phyloP scores from a whole-genome alignment of 345 rosid genomes.

The Jatropha curcas region DNA sequence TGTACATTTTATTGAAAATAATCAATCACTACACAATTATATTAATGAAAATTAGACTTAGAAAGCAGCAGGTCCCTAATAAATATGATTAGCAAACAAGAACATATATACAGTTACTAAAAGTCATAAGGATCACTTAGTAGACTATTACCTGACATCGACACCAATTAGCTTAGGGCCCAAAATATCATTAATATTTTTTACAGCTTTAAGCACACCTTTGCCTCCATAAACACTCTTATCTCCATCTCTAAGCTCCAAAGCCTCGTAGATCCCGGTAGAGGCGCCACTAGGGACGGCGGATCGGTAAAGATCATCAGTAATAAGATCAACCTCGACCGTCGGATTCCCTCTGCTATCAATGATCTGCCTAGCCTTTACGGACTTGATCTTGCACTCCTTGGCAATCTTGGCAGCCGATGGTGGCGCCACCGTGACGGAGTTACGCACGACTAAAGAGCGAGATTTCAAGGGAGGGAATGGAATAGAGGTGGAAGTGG shows the following conservation, averaged over 20 bases:
- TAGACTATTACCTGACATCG: slow-evolving; percentile 72
- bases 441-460: slow-evolving; percentile 49
- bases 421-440: slow-evolving; percentile 43
- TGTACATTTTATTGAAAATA: too few species aligned
- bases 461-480: slow-evolving; percentile 36
- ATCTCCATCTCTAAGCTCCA: slow-evolving; percentile 94
- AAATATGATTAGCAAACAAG: not conserved
- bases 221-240: slow-evolving; percentile 83
- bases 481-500: slow-evolving; percentile 16
- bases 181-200: slow-evolving; percentile 67
- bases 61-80: not conserved
- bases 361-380: slow-evolving; percentile 94
- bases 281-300: slow-evolving; percentile 99
- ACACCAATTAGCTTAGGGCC: slow-evolving; percentile 88
- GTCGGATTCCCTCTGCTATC: slow-evolving; percentile 99
- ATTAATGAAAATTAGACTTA: not conserved
- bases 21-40: not conserved
- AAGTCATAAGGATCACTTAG: not conserved
- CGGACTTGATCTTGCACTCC: slow-evolving; percentile 64
- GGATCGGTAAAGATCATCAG: slow-evolving; percentile 76
- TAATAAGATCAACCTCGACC: slow-evolving; percentile 91
- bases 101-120: not conserved
- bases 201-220: slow-evolving; percentile 81
- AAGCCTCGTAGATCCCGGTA: slow-evolving; percentile 94
- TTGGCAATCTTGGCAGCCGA: slow-evolving; percentile 22